Base-by-base conservation (phyloP, 2,329 filamentous ascomycete species). In the Exophiala oligosperma region DNA sequence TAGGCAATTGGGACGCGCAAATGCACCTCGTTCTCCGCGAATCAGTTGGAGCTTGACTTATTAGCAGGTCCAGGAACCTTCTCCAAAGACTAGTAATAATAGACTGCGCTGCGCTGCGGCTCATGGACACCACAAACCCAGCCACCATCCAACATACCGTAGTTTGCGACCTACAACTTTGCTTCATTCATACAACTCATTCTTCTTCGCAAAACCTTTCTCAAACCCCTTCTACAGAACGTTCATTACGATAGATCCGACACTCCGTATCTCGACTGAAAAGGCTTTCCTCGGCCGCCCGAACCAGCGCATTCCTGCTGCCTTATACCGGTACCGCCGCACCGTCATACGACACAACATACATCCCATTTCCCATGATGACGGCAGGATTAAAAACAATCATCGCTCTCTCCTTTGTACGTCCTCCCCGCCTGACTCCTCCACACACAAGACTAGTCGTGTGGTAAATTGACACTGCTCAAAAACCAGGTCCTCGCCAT, bases 361-460 rank as follows among this genome's bases (percentile, higher is more conserved):
- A 17, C 17, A 17, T 17, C 37, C 28, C 32, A 55, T 26, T 38
- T 17, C 17, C 56, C 57, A 71, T 65, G 69, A 82, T 79, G 79
- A 84, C 90, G 81, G 92, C 94, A 69, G 94, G 94, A 74, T 87
- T 99, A 72, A 97, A 97, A 80, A 99, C 94, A 67, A 99, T 99
- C 78, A 99, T 99, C 76, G 91, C 91, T 65, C 90, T 99, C 68
- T 97, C 94, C 73, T 99, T 99, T 79, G 94, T 90, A 84, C 56
- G 85, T 46, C 8, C 17, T 17, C 17, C 17, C 17, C 21, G 48
- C 47, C 54, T 56, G n/a, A 43, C 43, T 8, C 9, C 32, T 17
- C 17, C 17, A 17, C 17, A 17, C 32, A 35, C 32, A 35, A 35
- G 32, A 17, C 9, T 35, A 35, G 32, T 35, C 17, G 32, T 35